These are phyloP conservation scores for Incumbomyces delicatus DNA, from an alignment of 2,329 filamentous ascomycete species.

Conservation along the genomic window DNA sequence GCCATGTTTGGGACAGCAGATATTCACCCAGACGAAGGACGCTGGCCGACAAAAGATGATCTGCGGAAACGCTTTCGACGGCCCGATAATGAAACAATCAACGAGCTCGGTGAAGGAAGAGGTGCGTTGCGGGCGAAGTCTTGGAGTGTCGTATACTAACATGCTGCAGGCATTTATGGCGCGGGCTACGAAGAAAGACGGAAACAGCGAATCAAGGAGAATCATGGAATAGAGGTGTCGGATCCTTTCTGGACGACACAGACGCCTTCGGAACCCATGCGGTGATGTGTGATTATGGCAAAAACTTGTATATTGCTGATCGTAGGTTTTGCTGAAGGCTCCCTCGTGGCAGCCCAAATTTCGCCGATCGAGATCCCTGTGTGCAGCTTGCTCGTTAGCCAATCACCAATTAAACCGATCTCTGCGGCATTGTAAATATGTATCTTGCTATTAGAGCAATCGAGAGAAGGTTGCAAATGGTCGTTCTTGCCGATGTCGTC, in stretches of 20 bases:
- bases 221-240: constrained; percentile 77
- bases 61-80: constrained; percentile 64
- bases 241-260: constrained; percentile 37
- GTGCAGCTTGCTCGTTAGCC: too few relatives aligned
- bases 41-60: constrained; percentile 62
- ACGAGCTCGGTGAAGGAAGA: constrained; percentile 75
- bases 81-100: constrained; percentile 69
- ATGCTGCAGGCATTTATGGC: constrained; percentile 58
- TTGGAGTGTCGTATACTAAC: constrained; percentile 10
- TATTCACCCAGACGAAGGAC: constrained; percentile 49
- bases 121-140: constrained; percentile 43
- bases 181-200: constrained; percentile 79
- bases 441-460: too few relatives aligned
- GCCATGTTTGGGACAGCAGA: constrained; percentile 42
- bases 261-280: neutral
- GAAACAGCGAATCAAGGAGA: constrained; percentile 69
- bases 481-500: too few relatives aligned
- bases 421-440: too few relatives aligned
- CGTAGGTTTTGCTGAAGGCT: neutral
- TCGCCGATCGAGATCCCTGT: too few relatives aligned
- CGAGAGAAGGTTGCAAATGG: too few relatives aligned
- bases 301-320: neutral
- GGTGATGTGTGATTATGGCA: constrained; percentile 17
- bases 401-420: too few relatives aligned
- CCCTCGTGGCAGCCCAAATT: neutral